These are phyloP conservation scores for Didymosphaeria variabile DNA, from an alignment of 2,329 filamentous ascomycete species.

Conservation along the genomic window DNA sequence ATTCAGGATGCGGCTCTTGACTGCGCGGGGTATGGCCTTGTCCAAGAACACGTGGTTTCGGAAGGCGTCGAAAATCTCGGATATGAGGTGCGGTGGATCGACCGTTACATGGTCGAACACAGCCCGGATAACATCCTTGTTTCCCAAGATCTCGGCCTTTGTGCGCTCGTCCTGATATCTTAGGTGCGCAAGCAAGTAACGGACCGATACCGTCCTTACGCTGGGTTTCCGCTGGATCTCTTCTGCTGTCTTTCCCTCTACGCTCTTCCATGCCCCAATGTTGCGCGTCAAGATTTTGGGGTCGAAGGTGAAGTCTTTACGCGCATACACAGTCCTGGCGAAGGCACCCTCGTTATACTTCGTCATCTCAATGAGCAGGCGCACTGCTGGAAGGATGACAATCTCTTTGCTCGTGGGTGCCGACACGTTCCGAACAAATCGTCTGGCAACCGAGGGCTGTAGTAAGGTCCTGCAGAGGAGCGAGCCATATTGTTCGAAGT, in stretches of 20 bases:
- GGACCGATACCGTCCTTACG: constrained; percentile 81
- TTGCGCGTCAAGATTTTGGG: constrained; percentile 79
- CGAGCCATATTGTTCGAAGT: constrained; percentile 78
- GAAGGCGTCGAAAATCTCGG: constrained; percentile 77
- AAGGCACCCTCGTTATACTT: constrained; percentile 85
- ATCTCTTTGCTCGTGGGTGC: constrained; percentile 85
- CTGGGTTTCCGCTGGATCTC: constrained; percentile 75
- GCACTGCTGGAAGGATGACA: constrained; percentile 86
- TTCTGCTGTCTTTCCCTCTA: constrained; percentile 64
- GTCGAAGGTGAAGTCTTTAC: constrained; percentile 77
- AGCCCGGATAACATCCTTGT: constrained; percentile 72
- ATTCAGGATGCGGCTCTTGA: constrained; percentile 80
- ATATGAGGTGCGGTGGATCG: constrained; percentile 78
- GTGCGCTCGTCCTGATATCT: constrained; percentile 79
- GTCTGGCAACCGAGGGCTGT: constrained; percentile 80
- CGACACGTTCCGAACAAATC: constrained; percentile 80
- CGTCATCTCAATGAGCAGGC: constrained; percentile 85
- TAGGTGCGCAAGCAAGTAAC: constrained; percentile 81
- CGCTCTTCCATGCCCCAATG: constrained; percentile 71
- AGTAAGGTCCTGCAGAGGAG: constrained; percentile 83
- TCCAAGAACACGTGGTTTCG: constrained; percentile 78
- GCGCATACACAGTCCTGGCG: constrained; percentile 79
- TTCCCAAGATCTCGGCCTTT: constrained; percentile 83
- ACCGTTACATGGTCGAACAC: constrained; percentile 80
- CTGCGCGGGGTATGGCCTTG: constrained; percentile 73